Evolutionary conservation across 2,329 filamentous ascomycete genomes (phyloP), one percentile per base, ranked within the genome.

Genomic region (Colletotrichum horii): DNA sequence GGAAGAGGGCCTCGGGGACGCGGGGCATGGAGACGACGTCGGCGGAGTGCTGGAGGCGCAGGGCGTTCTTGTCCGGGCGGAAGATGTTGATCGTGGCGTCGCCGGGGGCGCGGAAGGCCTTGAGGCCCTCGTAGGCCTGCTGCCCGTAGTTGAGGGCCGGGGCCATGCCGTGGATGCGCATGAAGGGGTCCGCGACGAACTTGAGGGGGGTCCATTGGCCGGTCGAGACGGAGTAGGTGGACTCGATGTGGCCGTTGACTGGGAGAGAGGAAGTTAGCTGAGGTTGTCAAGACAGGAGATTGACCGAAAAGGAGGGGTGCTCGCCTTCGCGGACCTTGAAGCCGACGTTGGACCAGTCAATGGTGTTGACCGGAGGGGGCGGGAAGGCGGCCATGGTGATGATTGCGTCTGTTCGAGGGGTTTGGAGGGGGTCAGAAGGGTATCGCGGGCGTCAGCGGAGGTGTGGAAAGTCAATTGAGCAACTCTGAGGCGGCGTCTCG

Each of bases 71-170:
- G 81, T 93, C 90, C 0, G 96, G 95, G 6, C 96, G 94, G 91
- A 98, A 98, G 84, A 98, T 91, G 83, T 93, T 92, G 86, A 98
- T 96, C 75, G 87, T 85, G 75, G 88, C 83, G 83, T 94, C 91
- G 74, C 90, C 88, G 22, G 95, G 94, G 4, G 90, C 88, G 77
- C 96, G 95, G 90, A 98, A 98, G 71, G 96, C 96, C 86, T 98
- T 98, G 83, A 98, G 92, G n/a, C 97, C 97, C 84, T 99, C 97
- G 88, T 98, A 99, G 81, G 95, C 96, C 87, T 98, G 97, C 83
- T 98, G 96, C 74, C 96, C 96, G 85, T 99, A 99, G 90, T 99
- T 99, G 78, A 98, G 91, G 58, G 93, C 96, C 0, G 97, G 96
- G 0, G 96, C 93, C 95, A 99, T 97, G 84, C 96, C 97, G 85